A percentile compares a stretch with the other conserved stretches of the same genome.
Conservation (phyloP, 441 rosid species). For the Brassica balearica region DNA sequence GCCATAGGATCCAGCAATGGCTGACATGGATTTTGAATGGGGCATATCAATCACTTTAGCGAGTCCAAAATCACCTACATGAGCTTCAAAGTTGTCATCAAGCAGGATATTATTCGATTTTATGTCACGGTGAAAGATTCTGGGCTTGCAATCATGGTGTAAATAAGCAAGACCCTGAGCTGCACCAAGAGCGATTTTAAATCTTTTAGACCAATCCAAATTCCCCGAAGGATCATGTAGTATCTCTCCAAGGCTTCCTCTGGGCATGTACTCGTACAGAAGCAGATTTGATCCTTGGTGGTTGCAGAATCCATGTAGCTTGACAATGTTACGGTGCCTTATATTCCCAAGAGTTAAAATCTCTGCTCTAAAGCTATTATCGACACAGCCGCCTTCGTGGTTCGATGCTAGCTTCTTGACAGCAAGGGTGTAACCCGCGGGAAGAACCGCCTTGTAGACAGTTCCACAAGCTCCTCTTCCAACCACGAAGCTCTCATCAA, state of each 20-base stretch:
- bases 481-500: conserved; percentile 68
- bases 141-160: conserved; percentile 87
- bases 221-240: conserved; percentile 60
- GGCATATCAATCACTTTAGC: conserved; percentile 96
- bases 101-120: conserved; percentile 83
- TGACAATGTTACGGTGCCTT: conserved; percentile 91
- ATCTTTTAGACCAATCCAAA: conserved; percentile 74
- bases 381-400: conserved; percentile 71
- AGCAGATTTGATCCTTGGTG: conserved; percentile 89
- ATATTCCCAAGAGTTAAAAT: conserved; percentile 87
- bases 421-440: conserved; percentile 67
- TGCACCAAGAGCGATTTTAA: conserved; percentile 76
- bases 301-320: conserved; percentile 84
- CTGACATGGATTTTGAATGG: conserved; percentile 90
- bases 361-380: conserved; percentile 87
- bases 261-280: conserved; percentile 77
- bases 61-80: conserved; percentile 81
- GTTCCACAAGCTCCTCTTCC: conserved; percentile 96
- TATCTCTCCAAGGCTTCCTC: conserved; percentile 75
- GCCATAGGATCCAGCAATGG: conserved; percentile 96
- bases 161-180: conserved; percentile 84
- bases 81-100: conserved; percentile 76
- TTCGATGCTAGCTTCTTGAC: conserved; percentile 86
- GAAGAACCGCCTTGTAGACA: conserved; percentile 80
- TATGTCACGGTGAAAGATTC: conserved; percentile 83